Base-by-base conservation (phyloP, 495 filamentous ascomycete genomes). In the Trichoderma asperelloides region DNA sequence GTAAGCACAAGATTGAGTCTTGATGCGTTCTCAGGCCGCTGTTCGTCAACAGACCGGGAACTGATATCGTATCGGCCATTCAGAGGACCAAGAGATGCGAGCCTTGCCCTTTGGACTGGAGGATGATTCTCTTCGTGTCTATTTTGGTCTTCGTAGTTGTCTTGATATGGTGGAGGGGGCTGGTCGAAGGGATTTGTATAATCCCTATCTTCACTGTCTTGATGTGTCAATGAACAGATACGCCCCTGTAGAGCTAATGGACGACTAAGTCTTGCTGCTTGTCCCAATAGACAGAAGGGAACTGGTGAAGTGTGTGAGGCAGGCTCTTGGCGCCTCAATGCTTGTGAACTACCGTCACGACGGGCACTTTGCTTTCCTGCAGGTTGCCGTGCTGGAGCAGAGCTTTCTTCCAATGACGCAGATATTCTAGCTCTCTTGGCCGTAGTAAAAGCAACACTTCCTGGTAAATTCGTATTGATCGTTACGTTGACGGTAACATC, bases 31-130 rank as follows among this genome's bases (percentile, higher is more conserved):
- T 70, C 66, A 49, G 68, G 70, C 49, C 75, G 39, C 1, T 63
- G 62, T 6, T 41, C 49, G 0, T 74, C 64, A 3, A 65, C 66
- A 1, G 43, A 68, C 49, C 71, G 76, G 57, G 37, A 60, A 25
- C 27, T 63, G 28, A 84, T 68, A 21, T 70, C 65, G 73, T 84
- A 84, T 18, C 75, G 73, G 27, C 82, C 80, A 69, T 80, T 82
- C 6, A 84, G 71, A 16, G 81, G 74, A n/a, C 80, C 79, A 0
- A 80, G 69, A 8, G 70, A 70, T 2, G 64, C 47, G 8, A 71
- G 67, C 11, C 43, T 23, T 11, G 47, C 41, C 55, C 13, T 0
- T 68, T 51, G 62, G 33, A 37, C 33, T 4, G 33, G 33, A 8
- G 5, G 33, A 37, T 37, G 33, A 7, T 8, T 37, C 2, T 66